Base-by-base conservation (phyloP, 2,329 filamentous ascomycete genomes). In the Didymosphaeria variabile region DNA sequence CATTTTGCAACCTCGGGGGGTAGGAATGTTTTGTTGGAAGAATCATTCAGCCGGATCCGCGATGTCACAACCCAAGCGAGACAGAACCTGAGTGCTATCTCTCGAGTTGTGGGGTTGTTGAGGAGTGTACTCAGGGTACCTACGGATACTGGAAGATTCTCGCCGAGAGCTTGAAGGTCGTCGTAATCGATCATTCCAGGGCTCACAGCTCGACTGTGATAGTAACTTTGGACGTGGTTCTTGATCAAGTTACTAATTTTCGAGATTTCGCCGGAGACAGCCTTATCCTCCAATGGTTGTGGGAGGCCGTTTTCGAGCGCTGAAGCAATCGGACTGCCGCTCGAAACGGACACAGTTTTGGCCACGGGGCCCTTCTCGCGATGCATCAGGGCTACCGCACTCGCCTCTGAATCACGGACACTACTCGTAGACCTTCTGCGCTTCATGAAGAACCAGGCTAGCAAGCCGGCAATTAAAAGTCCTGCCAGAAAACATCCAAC, bases 181-280 rank as follows among this genome's bases (percentile, higher is more conserved):
- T 70, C 69, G 6, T 67, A 32, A 34, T 73, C 73, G 5, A 75
- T 55, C 13, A 69, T 23, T 7, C 64, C 69, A 5, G 67, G 55
- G 29, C 59, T 71, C 1, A 72, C 64, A n/a, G 55, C 61, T 6
- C 61, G 58, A 2, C 38, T 64, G 46, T 76, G 71, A 44, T 79
- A 79, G 59, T 73, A 79, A 50, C 71, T 78, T 54, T 75, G 72
- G 32, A 77, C 74, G 36, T 79, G 76, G 26, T 76, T 77, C 32
- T 78, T 77, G 63, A 79, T 75, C 31, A 67, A 58, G 36, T 67
- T 73, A 55, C 71, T 65, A 29, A 79, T 72, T 15, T 72, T 76
- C 0, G 73, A 75, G 1, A 78, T 65, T 21, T 76, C 74, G 5
- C 64, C 67, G 19, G 66, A 64, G 29, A 79, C 72, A 1, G 68